A percentile compares a stretch with the other conserved stretches of the same genome.
Evolutionary conservation across 352 stramenopile genomes (phyloP).

Genomic region (Pythium coloratum): DNA sequence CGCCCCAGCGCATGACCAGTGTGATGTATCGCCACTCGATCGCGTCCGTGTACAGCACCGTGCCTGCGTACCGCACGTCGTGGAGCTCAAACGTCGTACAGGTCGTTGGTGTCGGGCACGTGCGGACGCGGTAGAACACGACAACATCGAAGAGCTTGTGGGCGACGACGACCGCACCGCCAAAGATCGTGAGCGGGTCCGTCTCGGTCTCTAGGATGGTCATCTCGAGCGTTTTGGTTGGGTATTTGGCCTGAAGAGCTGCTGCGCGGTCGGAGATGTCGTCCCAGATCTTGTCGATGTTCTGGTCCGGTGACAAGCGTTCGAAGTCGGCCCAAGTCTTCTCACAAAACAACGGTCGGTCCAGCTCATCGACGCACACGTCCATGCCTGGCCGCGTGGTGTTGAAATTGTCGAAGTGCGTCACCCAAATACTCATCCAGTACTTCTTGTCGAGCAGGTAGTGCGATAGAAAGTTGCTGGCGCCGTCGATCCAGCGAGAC

Average conservation of each 20-base stretch:
- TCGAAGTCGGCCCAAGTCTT: constrained; percentile 35
- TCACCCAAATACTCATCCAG: constrained; percentile 30
- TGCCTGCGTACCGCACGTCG: constrained; percentile 26
- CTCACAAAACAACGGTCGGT: constrained; percentile 30
- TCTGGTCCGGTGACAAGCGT: constrained; percentile 15
- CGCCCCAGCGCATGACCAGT: constrained; percentile 20
- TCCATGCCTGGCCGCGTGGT: constrained; percentile 21
- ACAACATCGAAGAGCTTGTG: constrained; percentile 32
- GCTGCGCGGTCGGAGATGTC: constrained; percentile 27
- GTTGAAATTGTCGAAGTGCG: constrained; percentile 31
- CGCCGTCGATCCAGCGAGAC: constrained; percentile 28
- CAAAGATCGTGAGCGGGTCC: constrained; percentile 30
- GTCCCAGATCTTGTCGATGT: constrained; percentile 34
- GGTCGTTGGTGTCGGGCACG: background rate
- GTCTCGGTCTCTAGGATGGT: constrained; percentile 32
- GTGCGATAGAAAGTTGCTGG: constrained; percentile 29
- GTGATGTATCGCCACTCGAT: constrained; percentile 35
- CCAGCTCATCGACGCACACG: constrained; percentile 30
- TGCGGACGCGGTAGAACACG: constrained; percentile 18
- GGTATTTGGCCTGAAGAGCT: constrained; percentile 16
- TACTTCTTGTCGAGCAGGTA: constrained; percentile 32
- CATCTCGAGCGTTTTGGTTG: constrained; percentile 26
- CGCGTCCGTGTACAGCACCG: constrained; percentile 29
- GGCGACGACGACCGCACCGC: constrained; percentile 26
- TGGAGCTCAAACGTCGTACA: constrained; percentile 21